Base-by-base conservation (phyloP, 805 yeast species). In the Brettanomyces anomalus region DNA sequence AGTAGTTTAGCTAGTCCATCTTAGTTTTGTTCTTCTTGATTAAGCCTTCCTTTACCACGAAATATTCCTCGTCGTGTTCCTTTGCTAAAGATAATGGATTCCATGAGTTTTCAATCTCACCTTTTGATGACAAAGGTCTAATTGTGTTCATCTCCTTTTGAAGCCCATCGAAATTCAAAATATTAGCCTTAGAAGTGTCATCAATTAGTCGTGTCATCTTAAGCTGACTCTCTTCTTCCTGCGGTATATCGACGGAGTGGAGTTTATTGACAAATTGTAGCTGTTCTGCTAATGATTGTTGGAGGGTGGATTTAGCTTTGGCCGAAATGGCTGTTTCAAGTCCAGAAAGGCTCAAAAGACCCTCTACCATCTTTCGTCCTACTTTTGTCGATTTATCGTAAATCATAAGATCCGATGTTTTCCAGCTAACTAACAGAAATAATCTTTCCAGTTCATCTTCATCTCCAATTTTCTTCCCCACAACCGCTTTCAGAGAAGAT, bases 281-380 rank as follows among this genome's bases (percentile, higher is more conserved):
- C 47, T 79, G 84, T 15, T 68, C 68, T 33, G 62, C 61, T 39
- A 78, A 53, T 1, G 68, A 64, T 0, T 43, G 36, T 13, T 61
- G 57, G 34, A 72, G 57, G 24, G 50, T 50, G 3, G 47, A 44
- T 18, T 65, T 57, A 32, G 68, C 64, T 3, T 51, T 54, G 0
- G 42, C 41, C 4, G 58, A 21, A 10, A 64, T 43, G 5, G 50
- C 45, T 8, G 60, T 50, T 3, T 70, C 65, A 4, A 79, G 49
- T 0, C 84, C 83, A 0, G 82, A 71, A 17, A 77, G 54, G 33
- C 64, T 63, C 28, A 74, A 50, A 38, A 77, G 51, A 35, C 64
- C 71, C 20, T 44, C 36, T 4, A 63, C 34, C 26, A 55, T 35
- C 6, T 41, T 39, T 5, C 41, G 33, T 18, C 28, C 28, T 24